Conservation (phyloP, 2,329 filamentous ascomycete species). For the Fusarium caatingaense region DNA sequence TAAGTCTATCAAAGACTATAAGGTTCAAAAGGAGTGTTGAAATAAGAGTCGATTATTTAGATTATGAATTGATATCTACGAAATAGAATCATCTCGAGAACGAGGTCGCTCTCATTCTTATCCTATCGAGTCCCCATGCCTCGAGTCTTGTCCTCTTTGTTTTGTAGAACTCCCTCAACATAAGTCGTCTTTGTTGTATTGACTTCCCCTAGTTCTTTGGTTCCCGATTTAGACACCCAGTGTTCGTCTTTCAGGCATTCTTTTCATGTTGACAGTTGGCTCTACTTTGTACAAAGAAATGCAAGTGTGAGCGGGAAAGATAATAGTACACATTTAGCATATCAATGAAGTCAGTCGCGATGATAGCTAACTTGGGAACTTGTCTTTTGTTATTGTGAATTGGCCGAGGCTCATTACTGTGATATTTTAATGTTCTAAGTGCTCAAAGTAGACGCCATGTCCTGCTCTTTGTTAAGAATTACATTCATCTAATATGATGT, state of each 20-base stretch:
- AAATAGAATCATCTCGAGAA: not conserved
- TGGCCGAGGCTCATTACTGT: slow-evolving; percentile 7
- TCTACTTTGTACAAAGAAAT: slow-evolving; percentile 20
- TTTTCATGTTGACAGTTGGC: not conserved
- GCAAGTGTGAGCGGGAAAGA: not conserved
- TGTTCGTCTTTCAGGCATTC: slow-evolving; percentile 1
- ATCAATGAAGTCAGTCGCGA: not conserved
- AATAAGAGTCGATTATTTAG: not conserved
- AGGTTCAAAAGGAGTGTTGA: not conserved
- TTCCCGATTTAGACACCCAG: slow-evolving; percentile 17
- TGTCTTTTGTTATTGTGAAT: not conserved
- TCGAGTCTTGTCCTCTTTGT: slow-evolving; percentile 22
- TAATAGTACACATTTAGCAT: not conserved
- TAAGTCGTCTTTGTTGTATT: slow-evolving; percentile 21
- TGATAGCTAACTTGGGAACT: not conserved
- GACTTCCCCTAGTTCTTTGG: not conserved
- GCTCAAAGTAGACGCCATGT: not conserved
- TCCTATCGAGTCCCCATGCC: not conserved
- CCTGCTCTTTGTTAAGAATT: slow-evolving; percentile 18
- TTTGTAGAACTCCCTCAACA: not conserved
- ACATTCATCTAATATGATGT: not conserved
- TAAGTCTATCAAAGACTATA: slow-evolving; percentile 2
- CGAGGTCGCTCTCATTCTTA: slow-evolving; percentile 14
- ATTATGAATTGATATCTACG: not conserved
- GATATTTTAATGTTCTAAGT: not conserved